These are phyloP conservation scores for Podosphaera xanthii DNA, from an alignment of 2,329 filamentous ascomycete genomes.

Conservation along the genomic window DNA sequence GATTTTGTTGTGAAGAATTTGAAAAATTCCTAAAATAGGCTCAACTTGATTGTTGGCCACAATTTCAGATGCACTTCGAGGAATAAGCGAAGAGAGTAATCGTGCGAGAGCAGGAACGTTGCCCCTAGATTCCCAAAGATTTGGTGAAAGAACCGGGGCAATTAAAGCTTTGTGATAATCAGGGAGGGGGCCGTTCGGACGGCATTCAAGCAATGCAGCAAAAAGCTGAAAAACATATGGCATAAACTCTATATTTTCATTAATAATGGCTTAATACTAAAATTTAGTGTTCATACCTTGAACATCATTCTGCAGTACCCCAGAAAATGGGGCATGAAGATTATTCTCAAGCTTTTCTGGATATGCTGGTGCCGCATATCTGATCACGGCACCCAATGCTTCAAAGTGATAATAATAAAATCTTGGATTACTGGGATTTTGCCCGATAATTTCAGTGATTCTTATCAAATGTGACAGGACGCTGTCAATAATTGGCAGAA, in stretches of 20 bases:
- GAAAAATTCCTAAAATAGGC: slow-evolving; percentile 83
- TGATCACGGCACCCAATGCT: slow-evolving; percentile 70
- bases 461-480: slow-evolving; percentile 67
- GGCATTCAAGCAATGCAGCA: slow-evolving; percentile 70
- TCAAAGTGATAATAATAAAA: slow-evolving; percentile 99
- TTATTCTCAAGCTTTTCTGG: slow-evolving; percentile 55
- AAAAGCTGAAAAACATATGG: slow-evolving; percentile 95
- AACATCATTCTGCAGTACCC: slow-evolving; percentile 59
- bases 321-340: slow-evolving; percentile 64
- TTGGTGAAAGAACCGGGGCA: slow-evolving; percentile 53
- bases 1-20: slow-evolving; percentile 47
- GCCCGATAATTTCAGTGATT: slow-evolving; percentile 78
- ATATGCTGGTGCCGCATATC: slow-evolving; percentile 43
- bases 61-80: slow-evolving; percentile 51
- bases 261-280: slow-evolving; percentile 10
- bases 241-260: slow-evolving; percentile 48
- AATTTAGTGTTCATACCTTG: slow-evolving; percentile 29
- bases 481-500: slow-evolving; percentile 48
- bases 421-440: slow-evolving; percentile 87
- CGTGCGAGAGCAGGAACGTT: slow-evolving; percentile 83
- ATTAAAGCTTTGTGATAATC: slow-evolving; percentile 63
- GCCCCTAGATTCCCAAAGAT: slow-evolving; percentile 75
- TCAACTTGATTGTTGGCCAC: slow-evolving; percentile 61
- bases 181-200: slow-evolving; percentile 55
- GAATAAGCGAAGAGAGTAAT: slow-evolving; percentile 63